Conservation (phyloP, 73 alveolate genomes). For the Breviolum minutum region DNA sequence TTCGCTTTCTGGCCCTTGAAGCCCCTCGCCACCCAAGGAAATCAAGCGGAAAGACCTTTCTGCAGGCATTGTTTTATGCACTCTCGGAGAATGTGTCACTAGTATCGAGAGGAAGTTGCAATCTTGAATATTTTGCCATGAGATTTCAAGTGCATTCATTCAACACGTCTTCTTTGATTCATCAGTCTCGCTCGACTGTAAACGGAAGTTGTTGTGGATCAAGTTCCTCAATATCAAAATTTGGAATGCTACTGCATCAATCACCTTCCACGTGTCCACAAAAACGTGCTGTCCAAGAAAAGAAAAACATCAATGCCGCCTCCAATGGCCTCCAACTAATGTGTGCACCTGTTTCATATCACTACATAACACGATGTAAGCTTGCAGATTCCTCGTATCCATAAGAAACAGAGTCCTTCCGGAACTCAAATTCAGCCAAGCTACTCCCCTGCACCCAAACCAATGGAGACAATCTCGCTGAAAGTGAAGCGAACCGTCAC, state of each 20-base stretch:
- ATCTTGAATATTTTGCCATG: neutral
- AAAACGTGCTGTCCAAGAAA: neutral
- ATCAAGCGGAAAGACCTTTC: neutral
- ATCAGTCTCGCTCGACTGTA: neutral
- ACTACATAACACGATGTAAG: neutral
- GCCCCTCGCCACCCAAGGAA: conserved; percentile 22
- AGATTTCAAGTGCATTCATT: neutral
- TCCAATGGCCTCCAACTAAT: too few species aligned
- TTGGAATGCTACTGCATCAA: too few species aligned
- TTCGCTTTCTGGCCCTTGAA: neutral
- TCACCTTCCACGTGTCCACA: neutral
- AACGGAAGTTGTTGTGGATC: neutral
- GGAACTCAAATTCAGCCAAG: neutral
- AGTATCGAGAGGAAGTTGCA: too few species aligned
- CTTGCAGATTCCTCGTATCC: neutral
- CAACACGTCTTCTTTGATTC: neutral
- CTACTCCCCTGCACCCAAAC: neutral
- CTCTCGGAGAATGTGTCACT: too few species aligned
- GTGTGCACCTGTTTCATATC: neutral
- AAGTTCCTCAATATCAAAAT: too few species aligned
- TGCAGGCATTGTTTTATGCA: neutral
- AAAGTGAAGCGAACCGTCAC: neutral
- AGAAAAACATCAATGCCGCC: too few species aligned
- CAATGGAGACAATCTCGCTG: conserved; percentile 1
- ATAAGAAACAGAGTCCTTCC: neutral